phyloP scores from a whole-genome alignment of 331 rosid species.

The Rhamnella rubrinervis region DNA sequence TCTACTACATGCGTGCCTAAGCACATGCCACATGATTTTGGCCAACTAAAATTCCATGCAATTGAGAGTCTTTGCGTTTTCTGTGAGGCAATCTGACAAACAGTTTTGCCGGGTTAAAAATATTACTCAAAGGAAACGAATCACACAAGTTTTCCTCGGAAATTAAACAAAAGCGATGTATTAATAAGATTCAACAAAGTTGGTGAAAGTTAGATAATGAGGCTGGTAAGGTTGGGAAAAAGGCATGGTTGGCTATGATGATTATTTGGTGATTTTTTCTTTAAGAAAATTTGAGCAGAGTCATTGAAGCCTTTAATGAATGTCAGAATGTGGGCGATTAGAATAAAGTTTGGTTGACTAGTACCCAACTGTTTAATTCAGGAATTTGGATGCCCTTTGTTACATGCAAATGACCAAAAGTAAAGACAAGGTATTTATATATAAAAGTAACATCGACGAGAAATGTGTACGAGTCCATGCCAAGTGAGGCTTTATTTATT shows the following conservation, averaged over 20 bases:
- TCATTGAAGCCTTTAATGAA: slow-evolving; percentile 26
- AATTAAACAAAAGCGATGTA: background rate
- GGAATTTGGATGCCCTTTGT: slow-evolving; percentile 32
- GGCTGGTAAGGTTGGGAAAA: background rate
- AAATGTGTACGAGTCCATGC: slow-evolving; percentile 3
- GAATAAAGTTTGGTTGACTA: slow-evolving; percentile 42
- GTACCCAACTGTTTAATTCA: no score
- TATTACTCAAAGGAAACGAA: background rate
- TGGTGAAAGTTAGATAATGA: background rate
- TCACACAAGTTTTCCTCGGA: background rate
- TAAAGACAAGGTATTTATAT: background rate
- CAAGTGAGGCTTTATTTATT: slow-evolving; percentile 9
- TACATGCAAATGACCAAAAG: slow-evolving; percentile 24
- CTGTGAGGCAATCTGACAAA: slow-evolving; percentile 2
- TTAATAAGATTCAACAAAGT: no score
- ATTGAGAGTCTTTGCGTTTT: background rate
- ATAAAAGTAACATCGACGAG: background rate
- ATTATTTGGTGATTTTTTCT: slow-evolving; percentile 10
- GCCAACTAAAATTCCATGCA: slow-evolving; percentile 14
- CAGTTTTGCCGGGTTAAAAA: background rate
- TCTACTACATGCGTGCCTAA: slow-evolving; percentile 55
- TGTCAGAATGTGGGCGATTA: slow-evolving; percentile 30
- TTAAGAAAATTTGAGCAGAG: slow-evolving; percentile 14
- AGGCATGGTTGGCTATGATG: slow-evolving; percentile 13
- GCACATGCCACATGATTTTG: slow-evolving; percentile 38